Base-by-base conservation (phyloP, 495 filamentous ascomycete genomes). In the Tetracladium marchalianum region DNA sequence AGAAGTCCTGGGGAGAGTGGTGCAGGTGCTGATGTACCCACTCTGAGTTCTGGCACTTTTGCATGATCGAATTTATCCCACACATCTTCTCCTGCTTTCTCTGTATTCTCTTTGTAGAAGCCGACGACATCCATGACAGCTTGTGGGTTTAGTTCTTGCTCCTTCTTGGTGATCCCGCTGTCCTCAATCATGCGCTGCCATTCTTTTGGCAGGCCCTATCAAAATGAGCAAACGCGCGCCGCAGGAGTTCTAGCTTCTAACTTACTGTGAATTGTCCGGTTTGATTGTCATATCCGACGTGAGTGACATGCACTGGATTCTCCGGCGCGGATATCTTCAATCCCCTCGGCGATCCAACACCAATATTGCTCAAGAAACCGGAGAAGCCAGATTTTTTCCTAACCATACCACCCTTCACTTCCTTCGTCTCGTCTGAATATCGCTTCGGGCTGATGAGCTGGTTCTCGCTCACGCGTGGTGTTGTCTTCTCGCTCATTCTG, bases 61-160 rank as follows among this genome's bases (percentile, higher is more conserved):
- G 86, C 89, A 68, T 93, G 80, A 42, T 90, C 86, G 62, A 98
- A 95, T 62, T 98, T 98, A 63, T 95, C 86, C 74, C 89, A 89
- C 22, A 90, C 82, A 53, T 85, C 83, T 60, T 97, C 90, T 43
- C 67, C 74, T 50, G 78, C 78, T 41, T 79, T 81, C 39, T 87
- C 87, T 11, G 84, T 81, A 52, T 86, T 94, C 62, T 95, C 90
- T 58, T 95, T 90, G 66, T 93, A 97, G 63, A 96, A 97, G 38
- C 80, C 82, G 65, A 98, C 87, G 59, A 98, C 89, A 60, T 98
- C 85, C 52, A 90, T 80, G 59, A 96, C 85, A 40, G 88, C 85
- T 60, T 97, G 87, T 0, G 92, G 92, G 58, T 98, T 87, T 64
- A 93, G 82, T 62, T 94, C 82, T 65, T 93, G 89, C 58, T 96